Evolutionary conservation across 2,329 filamentous ascomycete genomes (phyloP), one percentile per base, ranked within the genome.

Genomic region (Penicillium sp.): DNA sequence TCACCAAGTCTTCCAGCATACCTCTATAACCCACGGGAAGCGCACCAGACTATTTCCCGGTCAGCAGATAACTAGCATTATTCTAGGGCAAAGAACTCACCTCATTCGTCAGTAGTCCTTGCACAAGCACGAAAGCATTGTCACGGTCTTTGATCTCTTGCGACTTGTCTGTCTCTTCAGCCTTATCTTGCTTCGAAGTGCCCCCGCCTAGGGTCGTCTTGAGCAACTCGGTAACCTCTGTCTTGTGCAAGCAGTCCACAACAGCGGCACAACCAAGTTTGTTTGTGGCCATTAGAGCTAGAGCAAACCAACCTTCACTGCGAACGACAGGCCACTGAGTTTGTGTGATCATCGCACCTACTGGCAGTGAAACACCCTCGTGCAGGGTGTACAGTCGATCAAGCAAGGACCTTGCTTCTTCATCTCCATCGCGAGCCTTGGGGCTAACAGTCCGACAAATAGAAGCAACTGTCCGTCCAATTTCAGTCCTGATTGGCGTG

Each of bases 281-380:
- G 47, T 57, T 70, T 7, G 71, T 73, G 10, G 75, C 75, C 72
- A 80, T 78, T 43, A 81, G 57, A 5, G 77, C 78, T 29, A 81
- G 63, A 14, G 77, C 76, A 64, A 81, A 80, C 73, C 78, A 78
- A 2, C 77, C 79, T 63, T 81, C 78, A 47, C 76, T 78, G 22
- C 76, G 70, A 44, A 80, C 72, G 34, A 80, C 74, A 20, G 77
- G 76, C 74, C 78, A 80, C 55, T 78, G 74, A 5, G 74, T 71
- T 55, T 80, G 77, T 3, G 70, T 70, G 22, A 78, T 65, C 75
- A 81, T 79, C 26, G 72, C 70, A 44, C 71, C 73, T 34, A 79
- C 55, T 14, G 78, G 76, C 24, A 69, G 66, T 5, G 74, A 70
- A 53, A 78, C 60, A 18, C 67, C 67, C 37, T 66, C 48, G 40